A percentile compares a stretch with the other conserved stretches of the same genome.
Conservation (phyloP, 352 stramenopile species). For the Phytophthora colocasiae region DNA sequence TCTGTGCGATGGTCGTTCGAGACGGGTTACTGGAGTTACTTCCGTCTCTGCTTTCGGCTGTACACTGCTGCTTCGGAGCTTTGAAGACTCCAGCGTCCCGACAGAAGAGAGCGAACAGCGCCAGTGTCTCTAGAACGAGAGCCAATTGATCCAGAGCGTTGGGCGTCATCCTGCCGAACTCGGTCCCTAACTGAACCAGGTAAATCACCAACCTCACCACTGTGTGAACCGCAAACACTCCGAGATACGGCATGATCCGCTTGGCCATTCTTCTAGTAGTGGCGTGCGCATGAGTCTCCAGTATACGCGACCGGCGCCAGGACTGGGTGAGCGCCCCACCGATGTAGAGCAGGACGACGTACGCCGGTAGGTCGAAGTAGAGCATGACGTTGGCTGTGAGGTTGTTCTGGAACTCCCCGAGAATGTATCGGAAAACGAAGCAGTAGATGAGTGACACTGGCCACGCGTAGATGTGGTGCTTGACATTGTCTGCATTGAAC, state of each 20-base stretch:
- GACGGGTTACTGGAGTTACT: slow-evolving; percentile 23
- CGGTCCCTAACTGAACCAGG: slow-evolving; percentile 44
- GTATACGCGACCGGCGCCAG: slow-evolving; percentile 72
- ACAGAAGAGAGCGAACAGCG: slow-evolving; percentile 79
- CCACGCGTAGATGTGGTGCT: slow-evolving; percentile 87
- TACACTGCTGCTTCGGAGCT: slow-evolving; percentile 7
- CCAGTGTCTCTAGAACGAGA: slow-evolving; percentile 74
- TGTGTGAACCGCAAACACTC: slow-evolving; percentile 66
- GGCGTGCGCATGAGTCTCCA: slow-evolving; percentile 79
- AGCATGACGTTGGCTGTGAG: slow-evolving; percentile 61
- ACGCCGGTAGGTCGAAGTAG: slow-evolving; percentile 73
- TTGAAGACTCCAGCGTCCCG: slow-evolving; percentile 74
- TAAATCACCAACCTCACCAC: slow-evolving; percentile 62
- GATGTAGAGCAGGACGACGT: slow-evolving; percentile 79
- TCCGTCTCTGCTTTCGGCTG: neutral
- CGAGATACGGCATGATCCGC: slow-evolving; percentile 82
- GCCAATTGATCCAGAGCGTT: slow-evolving; percentile 78
- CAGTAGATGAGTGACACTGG: slow-evolving; percentile 73
- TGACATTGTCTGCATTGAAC: slow-evolving; percentile 87
- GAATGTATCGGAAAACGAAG: slow-evolving; percentile 70
- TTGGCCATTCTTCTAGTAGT: slow-evolving; percentile 87
- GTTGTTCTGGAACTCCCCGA: slow-evolving; percentile 36
- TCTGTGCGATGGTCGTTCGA: slow-evolving; percentile 33
- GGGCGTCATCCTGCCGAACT: slow-evolving; percentile 45
- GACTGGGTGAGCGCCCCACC: slow-evolving; percentile 57